These are phyloP conservation scores for Linnemannia schmuckeri DNA, from an alignment of 192 early-diverging fungal species.

Conservation along the genomic window DNA sequence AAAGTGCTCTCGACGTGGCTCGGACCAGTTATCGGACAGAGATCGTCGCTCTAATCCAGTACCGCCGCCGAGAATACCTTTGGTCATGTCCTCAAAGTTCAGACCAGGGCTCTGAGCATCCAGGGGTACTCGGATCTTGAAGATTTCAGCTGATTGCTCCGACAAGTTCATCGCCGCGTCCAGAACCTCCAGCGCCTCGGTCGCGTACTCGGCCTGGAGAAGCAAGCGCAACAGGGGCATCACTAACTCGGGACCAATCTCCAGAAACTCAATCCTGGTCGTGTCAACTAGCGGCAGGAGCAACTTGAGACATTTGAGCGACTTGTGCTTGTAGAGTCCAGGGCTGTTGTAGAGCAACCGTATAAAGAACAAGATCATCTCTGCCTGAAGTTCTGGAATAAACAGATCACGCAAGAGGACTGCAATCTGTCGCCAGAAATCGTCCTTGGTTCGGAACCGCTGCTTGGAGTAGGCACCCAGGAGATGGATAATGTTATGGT, in stretches of 20 bases:
- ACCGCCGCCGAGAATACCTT: constrained; percentile 49
- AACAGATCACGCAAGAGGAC: constrained; percentile 70
- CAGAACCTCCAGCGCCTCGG: constrained; percentile 79
- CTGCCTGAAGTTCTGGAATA: constrained; percentile 70
- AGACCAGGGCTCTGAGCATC: constrained; percentile 39
- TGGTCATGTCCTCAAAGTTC: constrained; percentile 57
- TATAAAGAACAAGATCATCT: constrained; percentile 73
- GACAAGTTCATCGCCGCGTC: constrained; percentile 71
- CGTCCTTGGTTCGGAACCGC: constrained; percentile 75
- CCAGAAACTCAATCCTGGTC: constrained; percentile 49
- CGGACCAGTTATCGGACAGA: constrained; percentile 25
- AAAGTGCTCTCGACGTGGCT: constrained; percentile 41
- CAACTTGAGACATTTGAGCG: constrained; percentile 74
- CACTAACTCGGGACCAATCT: constrained; percentile 74
- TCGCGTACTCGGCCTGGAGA: constrained; percentile 72
- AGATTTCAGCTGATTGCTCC: constrained; percentile 46
- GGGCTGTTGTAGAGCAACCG: constrained; percentile 73
- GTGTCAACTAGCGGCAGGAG: constrained; percentile 71
- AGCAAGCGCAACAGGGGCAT: constrained; percentile 74
- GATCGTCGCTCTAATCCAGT: constrained; percentile 49
- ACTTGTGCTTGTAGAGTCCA: constrained; percentile 71
- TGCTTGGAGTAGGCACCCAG: constrained; percentile 73
- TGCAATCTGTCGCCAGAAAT: constrained; percentile 81
- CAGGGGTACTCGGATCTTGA: constrained; percentile 48
- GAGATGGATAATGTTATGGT: constrained; percentile 65